Conservation (phyloP, 2,329 filamentous ascomycete genomes). For the Boeremia lycopersici region DNA sequence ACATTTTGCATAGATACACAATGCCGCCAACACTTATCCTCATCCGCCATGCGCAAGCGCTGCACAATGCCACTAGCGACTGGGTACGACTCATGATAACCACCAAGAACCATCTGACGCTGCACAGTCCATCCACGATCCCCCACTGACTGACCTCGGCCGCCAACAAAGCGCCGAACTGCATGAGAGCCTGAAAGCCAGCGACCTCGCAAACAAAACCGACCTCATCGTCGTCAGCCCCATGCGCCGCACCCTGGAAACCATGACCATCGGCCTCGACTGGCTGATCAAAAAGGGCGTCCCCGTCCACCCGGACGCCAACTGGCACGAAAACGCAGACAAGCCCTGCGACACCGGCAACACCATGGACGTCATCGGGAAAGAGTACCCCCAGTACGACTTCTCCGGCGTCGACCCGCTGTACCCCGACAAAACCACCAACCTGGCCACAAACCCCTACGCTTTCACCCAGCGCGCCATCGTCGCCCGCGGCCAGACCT, state of each 20-base stretch:
- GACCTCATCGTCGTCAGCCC: slow-evolving; percentile 67
- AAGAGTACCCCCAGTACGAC: slow-evolving; percentile 63
- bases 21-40: slow-evolving; percentile 55
- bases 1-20: neutral
- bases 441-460: slow-evolving; percentile 51
- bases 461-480: slow-evolving; percentile 61
- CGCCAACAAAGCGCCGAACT: slow-evolving; percentile 50
- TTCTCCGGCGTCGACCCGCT: slow-evolving; percentile 63
- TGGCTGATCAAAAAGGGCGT: slow-evolving; percentile 60
- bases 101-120: neutral
- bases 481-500: slow-evolving; percentile 60
- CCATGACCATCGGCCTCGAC: slow-evolving; percentile 62
- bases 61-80: slow-evolving; percentile 52
- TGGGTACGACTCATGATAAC: slow-evolving; percentile 25
- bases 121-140: slow-evolving; percentile 46
- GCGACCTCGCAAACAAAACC: slow-evolving; percentile 51
- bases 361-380: slow-evolving; percentile 50
- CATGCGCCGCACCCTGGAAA: slow-evolving; percentile 70
- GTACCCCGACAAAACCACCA: slow-evolving; percentile 67
- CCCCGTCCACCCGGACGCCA: slow-evolving; percentile 62
- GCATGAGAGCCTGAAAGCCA: slow-evolving; percentile 45
- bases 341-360: slow-evolving; percentile 68
- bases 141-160: slow-evolving; percentile 50
- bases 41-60: slow-evolving; percentile 53
- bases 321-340: slow-evolving; percentile 64